A percentile compares a stretch with the other conserved stretches of the same genome.
Evolutionary conservation across 2,329 filamentous ascomycete species (phyloP).

Genomic region (Trichoderma guizhouense): DNA sequence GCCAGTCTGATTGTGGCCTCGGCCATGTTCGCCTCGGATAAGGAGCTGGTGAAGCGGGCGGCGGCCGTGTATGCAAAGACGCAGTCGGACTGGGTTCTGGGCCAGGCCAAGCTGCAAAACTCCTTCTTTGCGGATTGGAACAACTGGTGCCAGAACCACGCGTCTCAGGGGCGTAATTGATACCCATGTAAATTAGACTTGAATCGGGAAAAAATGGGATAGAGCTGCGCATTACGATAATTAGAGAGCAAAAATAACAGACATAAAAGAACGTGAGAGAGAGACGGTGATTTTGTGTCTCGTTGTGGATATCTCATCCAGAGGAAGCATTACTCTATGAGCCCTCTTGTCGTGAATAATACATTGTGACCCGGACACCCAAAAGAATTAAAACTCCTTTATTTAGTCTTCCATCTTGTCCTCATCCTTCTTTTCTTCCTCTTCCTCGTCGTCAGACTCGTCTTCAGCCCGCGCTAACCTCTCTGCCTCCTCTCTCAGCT

Average conservation of each 20-base stretch:
- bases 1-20: conserved; percentile 66
- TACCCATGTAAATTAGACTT: conserved; percentile 24
- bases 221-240: neutral
- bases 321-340: conserved; percentile 36
- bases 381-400: conserved; percentile 17
- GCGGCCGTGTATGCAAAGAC: conserved; percentile 63
- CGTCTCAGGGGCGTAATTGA: conserved; percentile 30
- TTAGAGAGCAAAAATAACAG: neutral
- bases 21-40: conserved; percentile 54
- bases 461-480: conserved; percentile 85
- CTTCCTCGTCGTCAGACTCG: conserved; percentile 83
- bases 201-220: neutral
- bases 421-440: conserved; percentile 58
- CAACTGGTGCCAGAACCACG: conserved; percentile 64
- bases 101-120: conserved; percentile 58
- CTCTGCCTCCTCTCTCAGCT: conserved; percentile 87
- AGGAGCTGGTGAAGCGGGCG: conserved; percentile 50
- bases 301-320: conserved; percentile 17
- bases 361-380: conserved; percentile 28
- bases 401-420: conserved; percentile 88
- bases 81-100: conserved; percentile 54
- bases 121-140: conserved; percentile 70
- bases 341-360: conserved; percentile 34
- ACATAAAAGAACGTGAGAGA: neutral
- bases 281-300: neutral